A percentile compares a stretch with the other conserved stretches of the same genome.
phyloP scores from a whole-genome alignment of 2,329 filamentous ascomycete species.

The Xylaria sp. region DNA sequence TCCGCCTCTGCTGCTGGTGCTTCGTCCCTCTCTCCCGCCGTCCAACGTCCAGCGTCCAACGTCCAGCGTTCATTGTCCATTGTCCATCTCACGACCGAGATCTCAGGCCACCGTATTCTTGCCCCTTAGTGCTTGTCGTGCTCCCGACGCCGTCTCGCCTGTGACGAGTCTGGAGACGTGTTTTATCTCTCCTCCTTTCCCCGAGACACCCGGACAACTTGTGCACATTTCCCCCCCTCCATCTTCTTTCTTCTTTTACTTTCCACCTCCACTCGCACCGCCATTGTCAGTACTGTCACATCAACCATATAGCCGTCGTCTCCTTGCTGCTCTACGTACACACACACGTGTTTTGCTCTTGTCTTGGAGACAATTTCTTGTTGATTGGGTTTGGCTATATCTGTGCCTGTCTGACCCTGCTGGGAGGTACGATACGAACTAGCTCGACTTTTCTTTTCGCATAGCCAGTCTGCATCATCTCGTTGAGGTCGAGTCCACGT shows the following conservation, averaged over 20 bases:
- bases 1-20: conserved; percentile 31
- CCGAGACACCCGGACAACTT: conserved; percentile 32
- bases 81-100: conserved; percentile 17
- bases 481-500: conserved; percentile 39
- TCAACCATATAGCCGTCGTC: conserved; percentile 16
- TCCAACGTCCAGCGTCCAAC: neutral
- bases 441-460: conserved; percentile 16
- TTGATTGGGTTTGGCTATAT: conserved; percentile 36
- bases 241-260: conserved; percentile 30
- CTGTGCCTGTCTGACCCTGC: conserved; percentile 35
- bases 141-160: conserved; percentile 19
- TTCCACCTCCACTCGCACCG: conserved; percentile 24
- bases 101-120: conserved; percentile 29
- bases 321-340: conserved; percentile 26
- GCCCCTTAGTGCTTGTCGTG: conserved; percentile 22
- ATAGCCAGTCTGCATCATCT: conserved; percentile 25
- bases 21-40: conserved; percentile 29
- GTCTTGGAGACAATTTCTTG: conserved; percentile 33
- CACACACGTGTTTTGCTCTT: conserved; percentile 27
- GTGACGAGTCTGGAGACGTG: conserved; percentile 31
- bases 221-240: conserved; percentile 25
- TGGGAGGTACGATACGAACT: conserved; percentile 20
- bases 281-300: conserved; percentile 17
- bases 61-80: no score
- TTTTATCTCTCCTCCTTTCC: conserved; percentile 28